Percentiles rank a stretch among this genome's conserved stretches.
These are phyloP conservation scores for Penicillium salamii DNA, from an alignment of 495 filamentous ascomycete species.

Conservation along the genomic window DNA sequence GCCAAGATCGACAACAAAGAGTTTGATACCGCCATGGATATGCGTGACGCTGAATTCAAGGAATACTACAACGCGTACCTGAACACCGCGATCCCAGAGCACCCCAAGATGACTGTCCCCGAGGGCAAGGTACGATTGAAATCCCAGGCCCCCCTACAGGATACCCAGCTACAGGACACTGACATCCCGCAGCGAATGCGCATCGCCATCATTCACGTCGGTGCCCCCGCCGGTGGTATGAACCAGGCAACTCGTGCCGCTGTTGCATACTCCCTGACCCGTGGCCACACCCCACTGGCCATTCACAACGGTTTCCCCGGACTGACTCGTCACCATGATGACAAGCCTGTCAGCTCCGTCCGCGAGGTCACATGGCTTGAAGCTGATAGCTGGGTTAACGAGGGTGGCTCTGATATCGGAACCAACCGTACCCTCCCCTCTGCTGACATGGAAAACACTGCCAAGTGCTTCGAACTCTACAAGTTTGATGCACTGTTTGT, in stretches of 20 bases:
- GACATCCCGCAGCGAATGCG: conserved; percentile 67
- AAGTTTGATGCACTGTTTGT: conserved; percentile 89
- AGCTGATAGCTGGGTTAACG: conserved; percentile 90
- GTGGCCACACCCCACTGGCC: conserved; percentile 86
- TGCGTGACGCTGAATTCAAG: conserved; percentile 89
- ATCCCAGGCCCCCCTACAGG: not conserved
- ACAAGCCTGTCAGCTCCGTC: conserved; percentile 78
- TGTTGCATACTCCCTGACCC: conserved; percentile 91
- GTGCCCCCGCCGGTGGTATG: conserved; percentile 98
- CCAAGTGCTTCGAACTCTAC: conserved; percentile 79
- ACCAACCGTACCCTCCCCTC: conserved; percentile 90
- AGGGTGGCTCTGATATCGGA: conserved; percentile 96
- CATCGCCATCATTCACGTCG: conserved; percentile 94
- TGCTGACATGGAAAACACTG: conserved; percentile 79
- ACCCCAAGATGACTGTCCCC: conserved; percentile 60
- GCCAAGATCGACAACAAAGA: conserved; percentile 75
- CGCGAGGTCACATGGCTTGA: conserved; percentile 88
- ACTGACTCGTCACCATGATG: conserved; percentile 83
- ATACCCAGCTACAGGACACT: not conserved
- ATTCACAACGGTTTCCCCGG: conserved; percentile 98
- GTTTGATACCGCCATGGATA: conserved; percentile 78
- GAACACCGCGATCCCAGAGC: conserved; percentile 76
- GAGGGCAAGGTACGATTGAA: conserved; percentile 61
- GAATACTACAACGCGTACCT: conserved; percentile 89
- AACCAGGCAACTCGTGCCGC: conserved; percentile 94